Conservation (phyloP, 441 rosid species). For the Syzygium malaccense region DNA sequence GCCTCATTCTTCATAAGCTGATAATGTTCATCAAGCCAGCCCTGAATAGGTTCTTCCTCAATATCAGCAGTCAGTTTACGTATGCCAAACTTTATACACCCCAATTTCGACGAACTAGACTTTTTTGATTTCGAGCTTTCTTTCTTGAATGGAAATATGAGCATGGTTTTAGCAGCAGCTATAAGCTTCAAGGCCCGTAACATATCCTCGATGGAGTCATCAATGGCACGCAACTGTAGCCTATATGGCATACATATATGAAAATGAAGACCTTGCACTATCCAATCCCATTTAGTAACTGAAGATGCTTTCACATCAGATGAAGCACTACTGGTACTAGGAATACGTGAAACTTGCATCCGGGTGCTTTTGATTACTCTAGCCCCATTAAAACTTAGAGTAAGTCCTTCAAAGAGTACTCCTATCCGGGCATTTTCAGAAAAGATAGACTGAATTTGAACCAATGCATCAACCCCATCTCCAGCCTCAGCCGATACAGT, state of each 20-base stretch:
- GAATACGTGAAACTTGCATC: conserved; percentile 97
- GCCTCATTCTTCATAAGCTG: conserved; percentile 83
- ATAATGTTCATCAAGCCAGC: conserved; percentile 99
- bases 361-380: conserved; percentile 79
- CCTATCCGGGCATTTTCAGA: conserved; percentile 98
- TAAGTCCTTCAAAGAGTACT: conserved; percentile 92
- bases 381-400: conserved; percentile 70
- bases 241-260: conserved; percentile 92
- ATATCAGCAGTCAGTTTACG: conserved; percentile 84
- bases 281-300: conserved; percentile 88
- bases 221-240: conserved; percentile 96
- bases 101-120: conserved; percentile 62
- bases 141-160: conserved; percentile 47
- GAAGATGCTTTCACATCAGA: conserved; percentile 42
- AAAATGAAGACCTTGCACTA: conserved; percentile 89
- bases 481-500: conserved; percentile 84
- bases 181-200: conserved; percentile 80
- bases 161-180: conserved; percentile 59
- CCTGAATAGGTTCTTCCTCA: conserved; percentile 98
- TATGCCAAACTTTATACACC: conserved; percentile 65
- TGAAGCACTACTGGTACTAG: conserved; percentile 46
- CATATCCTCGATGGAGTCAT: conserved; percentile 97
- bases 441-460: conserved; percentile 96
- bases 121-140: conserved; percentile 71
- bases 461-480: conserved; percentile 81